These are phyloP conservation scores for Teunomyces stri DNA, from an alignment of 805 yeast genomes.

Conservation along the genomic window DNA sequence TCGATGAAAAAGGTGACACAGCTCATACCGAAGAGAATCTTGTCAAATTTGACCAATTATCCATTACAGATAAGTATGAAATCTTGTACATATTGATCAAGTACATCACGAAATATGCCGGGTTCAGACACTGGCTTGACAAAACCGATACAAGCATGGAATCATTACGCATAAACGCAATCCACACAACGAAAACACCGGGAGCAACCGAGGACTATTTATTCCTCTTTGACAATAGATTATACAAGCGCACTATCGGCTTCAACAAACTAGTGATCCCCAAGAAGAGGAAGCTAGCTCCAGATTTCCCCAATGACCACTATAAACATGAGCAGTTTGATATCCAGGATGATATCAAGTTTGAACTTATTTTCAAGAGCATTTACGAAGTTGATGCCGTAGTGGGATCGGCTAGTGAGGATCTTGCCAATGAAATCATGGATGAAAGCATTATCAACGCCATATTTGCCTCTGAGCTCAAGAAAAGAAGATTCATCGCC, in stretches of 20 bases:
- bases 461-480: conserved; percentile 42
- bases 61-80: conserved; percentile 48
- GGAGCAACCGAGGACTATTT: conserved; percentile 29
- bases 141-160: conserved; percentile 26
- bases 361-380: conserved; percentile 30
- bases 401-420: conserved; percentile 11
- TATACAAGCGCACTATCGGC: conserved; percentile 39
- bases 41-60: conserved; percentile 38
- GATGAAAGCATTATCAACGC: conserved; percentile 16
- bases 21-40: conserved; percentile 10
- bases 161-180: conserved; percentile 18
- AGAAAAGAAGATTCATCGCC: conserved; percentile 51
- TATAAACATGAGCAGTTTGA: conserved; percentile 32
- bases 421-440: conserved; percentile 27
- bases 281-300: conserved; percentile 32
- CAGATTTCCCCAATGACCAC: conserved; percentile 29
- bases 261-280: conserved; percentile 32
- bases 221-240: conserved; percentile 47
- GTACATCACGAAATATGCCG: conserved; percentile 41
- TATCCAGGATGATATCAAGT: conserved; percentile 20
- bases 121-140: conserved; percentile 49
- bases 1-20: conserved; percentile 13
- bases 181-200: conserved; percentile 7
- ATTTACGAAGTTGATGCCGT: conserved; percentile 28
- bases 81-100: conserved; percentile 45